Evolutionary conservation across 2,329 filamentous ascomycete species (phyloP).

Genomic region (Aureobasidium mangrovei): DNA sequence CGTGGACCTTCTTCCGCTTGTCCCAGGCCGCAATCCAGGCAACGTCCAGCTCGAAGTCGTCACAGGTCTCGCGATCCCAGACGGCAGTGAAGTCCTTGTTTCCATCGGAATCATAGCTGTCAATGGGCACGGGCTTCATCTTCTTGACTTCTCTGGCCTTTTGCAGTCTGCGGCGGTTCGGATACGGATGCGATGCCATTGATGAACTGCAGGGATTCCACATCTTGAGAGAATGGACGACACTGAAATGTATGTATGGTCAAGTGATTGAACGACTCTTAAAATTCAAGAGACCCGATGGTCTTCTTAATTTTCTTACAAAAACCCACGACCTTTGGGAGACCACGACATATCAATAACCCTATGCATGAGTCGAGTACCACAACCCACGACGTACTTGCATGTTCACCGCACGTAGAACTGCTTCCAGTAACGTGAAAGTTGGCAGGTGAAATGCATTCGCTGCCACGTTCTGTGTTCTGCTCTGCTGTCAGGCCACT

Average conservation of each 20-base stretch:
- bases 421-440: not conserved
- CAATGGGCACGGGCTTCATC: not conserved
- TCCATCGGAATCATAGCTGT: not conserved
- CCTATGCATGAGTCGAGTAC: not conserved
- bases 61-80: not conserved
- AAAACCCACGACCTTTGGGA: too few relatives aligned
- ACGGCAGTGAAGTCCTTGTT: not conserved
- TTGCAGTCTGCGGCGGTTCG: not conserved
- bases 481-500: not conserved
- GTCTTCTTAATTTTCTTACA: too few relatives aligned
- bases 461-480: not conserved
- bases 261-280: too few relatives aligned
- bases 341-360: too few relatives aligned
- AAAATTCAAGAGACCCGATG: too few relatives aligned
- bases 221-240: not conserved
- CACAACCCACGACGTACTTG: not conserved
- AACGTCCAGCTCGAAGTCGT: not conserved
- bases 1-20: not conserved
- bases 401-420: not conserved
- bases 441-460: not conserved
- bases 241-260: too few relatives aligned
- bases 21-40: constrained; percentile 2
- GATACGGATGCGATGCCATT: not conserved
- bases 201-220: not conserved
- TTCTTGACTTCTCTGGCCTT: not conserved